Base-by-base conservation (phyloP, 345 rosid genomes). In the Laguncularia racemosa region DNA sequence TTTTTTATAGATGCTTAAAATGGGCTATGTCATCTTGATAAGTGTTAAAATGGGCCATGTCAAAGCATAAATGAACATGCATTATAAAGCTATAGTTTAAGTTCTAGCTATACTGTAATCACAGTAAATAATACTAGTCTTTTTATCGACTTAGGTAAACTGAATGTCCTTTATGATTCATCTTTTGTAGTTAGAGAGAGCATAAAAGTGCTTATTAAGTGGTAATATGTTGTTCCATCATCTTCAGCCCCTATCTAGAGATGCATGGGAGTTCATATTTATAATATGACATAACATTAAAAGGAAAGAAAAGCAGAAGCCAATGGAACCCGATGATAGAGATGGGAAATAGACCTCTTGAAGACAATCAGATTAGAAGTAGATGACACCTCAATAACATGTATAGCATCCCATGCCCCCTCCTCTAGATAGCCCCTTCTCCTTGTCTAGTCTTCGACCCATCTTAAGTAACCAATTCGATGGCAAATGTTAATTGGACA, bases 341-440 rank as follows among this genome's bases (percentile, higher is more conserved):
- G 15, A 44, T 40, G 44, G 19, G 16, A 44, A 18, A 44, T 33
- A 26, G 16, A 46, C 49, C 48, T 38, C 38, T 19, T 0, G n/a
- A 20, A 18, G n/a, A 38, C 20, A 28, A 40, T 16, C 28, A 18
- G 17, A 12, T 13, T 44, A 48, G 23, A 15, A 4, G 48, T 53
- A 44, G 55, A 23, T 52, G n/a, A 65, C 55, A 84, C 98, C 91
- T 92, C 83, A 70, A 92, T 81, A 53, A 86, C 98, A 76, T 92
- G 97, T 70, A 92, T 83, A 55, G 97, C 93, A 74, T 89, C 98
- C 98, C 98, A 92, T 3, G 95, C 84, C 55, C 98, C 98, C 81
- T 89, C 97, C 56, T 92, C 95, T 63, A 92, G 75, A 74, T 78
- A 86, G 63, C 96, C 96, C 64, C 96, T 84, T 70, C 88, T 76